Evolutionary conservation across 1,139 yeast genomes (phyloP).

Genomic region (Ogataea hybrid): DNA sequence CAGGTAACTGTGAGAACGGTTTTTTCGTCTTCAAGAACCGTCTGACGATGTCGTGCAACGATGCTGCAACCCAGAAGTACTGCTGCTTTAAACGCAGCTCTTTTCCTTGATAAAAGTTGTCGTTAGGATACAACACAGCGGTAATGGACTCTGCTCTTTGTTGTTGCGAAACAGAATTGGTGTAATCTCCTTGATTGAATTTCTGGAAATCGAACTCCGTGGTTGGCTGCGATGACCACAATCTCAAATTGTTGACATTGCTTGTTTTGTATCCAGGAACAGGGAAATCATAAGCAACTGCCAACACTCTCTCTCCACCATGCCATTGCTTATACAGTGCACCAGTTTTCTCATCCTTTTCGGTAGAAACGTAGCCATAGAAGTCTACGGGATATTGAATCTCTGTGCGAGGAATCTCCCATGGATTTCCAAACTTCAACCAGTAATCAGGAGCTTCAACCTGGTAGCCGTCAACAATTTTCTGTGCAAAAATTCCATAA

Average conservation of each 20-base stretch:
- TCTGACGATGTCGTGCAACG: conserved; percentile 86
- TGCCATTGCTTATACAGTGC: conserved; percentile 66
- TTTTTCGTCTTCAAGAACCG: conserved; percentile 80
- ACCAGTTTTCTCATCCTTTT: conserved; percentile 48
- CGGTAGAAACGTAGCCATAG: conserved; percentile 67
- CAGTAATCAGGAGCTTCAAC: conserved; percentile 94
- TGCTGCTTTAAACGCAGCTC: conserved; percentile 93
- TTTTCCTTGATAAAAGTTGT: conserved; percentile 87
- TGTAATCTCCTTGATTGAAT: conserved; percentile 90
- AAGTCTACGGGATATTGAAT: conserved; percentile 92
- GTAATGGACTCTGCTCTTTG: conserved; percentile 91
- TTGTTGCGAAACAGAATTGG: conserved; percentile 78
- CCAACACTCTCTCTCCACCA: conserved; percentile 87
- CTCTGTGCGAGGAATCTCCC: conserved; percentile 89
- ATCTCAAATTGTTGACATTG: conserved; percentile 83
- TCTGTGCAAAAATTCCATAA: conserved; percentile 91
- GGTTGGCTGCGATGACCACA: conserved; percentile 91
- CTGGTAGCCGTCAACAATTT: conserved; percentile 88
- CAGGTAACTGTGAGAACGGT: conserved; percentile 82
- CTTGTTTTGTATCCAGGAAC: conserved; percentile 86
- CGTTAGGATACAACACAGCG: conserved; percentile 89
- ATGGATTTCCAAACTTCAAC: conserved; percentile 84
- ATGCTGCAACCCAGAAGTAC: conserved; percentile 96
- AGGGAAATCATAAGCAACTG: conserved; percentile 92
- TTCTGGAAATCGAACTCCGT: conserved; percentile 89